Evolutionary conservation across 129 eudicot genomes (phyloP).

Genomic region (Sambucus nigra): DNA sequence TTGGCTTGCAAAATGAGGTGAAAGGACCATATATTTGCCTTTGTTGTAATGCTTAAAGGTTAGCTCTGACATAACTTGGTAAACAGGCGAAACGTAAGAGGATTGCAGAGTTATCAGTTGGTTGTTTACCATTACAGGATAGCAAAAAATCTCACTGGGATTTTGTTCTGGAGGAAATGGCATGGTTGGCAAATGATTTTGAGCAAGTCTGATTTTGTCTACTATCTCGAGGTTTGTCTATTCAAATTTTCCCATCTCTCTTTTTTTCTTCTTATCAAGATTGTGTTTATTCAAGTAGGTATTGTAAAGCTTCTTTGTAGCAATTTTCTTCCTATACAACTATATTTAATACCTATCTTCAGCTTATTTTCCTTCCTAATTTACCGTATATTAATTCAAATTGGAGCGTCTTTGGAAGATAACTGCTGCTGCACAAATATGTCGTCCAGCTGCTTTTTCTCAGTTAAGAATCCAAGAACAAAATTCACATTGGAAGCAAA

Average conservation of each 20-base stretch:
- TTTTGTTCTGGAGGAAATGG: conserved; percentile 93
- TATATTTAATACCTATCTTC: background rate
- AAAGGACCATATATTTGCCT: conserved; percentile 7
- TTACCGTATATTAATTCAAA: conserved; percentile 2
- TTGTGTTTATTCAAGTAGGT: conserved; percentile 9
- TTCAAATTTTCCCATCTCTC: background rate
- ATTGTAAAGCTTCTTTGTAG: background rate
- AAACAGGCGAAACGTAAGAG: conserved; percentile 83
- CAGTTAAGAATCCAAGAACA: conserved; percentile 40
- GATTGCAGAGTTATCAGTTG: conserved; percentile 66
- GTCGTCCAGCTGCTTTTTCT: conserved; percentile 43
- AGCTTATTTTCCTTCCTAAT: conserved; percentile 13
- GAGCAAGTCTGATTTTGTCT: conserved; percentile 64
- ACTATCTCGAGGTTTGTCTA: conserved; percentile 5
- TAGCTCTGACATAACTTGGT: conserved; percentile 20
- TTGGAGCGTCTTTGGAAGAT: conserved; percentile 96
- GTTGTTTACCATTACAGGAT: conserved; percentile 24
- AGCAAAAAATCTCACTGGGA: conserved; percentile 77
- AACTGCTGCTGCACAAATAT: conserved; percentile 65
- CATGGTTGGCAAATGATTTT: conserved; percentile 97
- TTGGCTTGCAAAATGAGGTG: conserved; percentile 22
- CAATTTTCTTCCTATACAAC: background rate
- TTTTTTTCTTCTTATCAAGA: background rate
- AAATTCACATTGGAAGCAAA: conserved; percentile 25
- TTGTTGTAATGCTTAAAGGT: background rate